phyloP scores from a whole-genome alignment of 805 yeast genomes.

The Candida namnaoensis region DNA sequence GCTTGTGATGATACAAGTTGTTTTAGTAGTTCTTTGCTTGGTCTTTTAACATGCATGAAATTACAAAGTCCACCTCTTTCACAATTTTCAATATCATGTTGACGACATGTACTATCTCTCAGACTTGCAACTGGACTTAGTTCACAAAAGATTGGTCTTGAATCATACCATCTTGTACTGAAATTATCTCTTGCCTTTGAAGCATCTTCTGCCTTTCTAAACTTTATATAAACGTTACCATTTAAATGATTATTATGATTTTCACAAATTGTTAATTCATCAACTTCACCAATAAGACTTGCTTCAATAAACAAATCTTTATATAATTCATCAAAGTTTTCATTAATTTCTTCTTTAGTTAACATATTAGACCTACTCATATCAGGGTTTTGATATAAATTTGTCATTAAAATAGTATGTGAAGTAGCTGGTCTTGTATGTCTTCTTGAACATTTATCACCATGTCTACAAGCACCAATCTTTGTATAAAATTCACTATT shows the following conservation, averaged over 20 bases:
- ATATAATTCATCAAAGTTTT: constrained; percentile 51
- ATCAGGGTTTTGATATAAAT: constrained; percentile 57
- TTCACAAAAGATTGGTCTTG: constrained; percentile 72
- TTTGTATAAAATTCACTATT: constrained; percentile 58
- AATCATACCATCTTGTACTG: constrained; percentile 77
- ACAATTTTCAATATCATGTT: constrained; percentile 56
- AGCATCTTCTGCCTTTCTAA: constrained; percentile 48
- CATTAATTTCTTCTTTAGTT: constrained; percentile 28
- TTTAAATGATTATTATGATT: constrained; percentile 74
- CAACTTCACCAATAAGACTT: constrained; percentile 41
- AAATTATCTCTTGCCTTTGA: constrained; percentile 47
- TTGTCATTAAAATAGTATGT: constrained; percentile 53
- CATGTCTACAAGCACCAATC: constrained; percentile 92
- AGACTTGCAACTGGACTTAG: constrained; percentile 67
- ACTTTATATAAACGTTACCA: constrained; percentile 79
- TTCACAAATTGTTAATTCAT: constrained; percentile 67
- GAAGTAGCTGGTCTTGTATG: constrained; percentile 64
- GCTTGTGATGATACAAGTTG: constrained; percentile 34
- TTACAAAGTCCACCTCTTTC: constrained; percentile 81
- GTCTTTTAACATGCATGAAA: constrained; percentile 70
- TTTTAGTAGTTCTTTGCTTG: constrained; percentile 32
- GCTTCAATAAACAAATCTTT: constrained; percentile 66
- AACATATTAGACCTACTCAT: constrained; percentile 18
- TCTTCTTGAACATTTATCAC: constrained; percentile 73
- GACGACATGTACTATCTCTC: constrained; percentile 67